Percentiles rank a stretch among this genome's conserved stretches.
Conservation (phyloP, 805 yeast genomes). For the Ogataea thermomethanolica region DNA sequence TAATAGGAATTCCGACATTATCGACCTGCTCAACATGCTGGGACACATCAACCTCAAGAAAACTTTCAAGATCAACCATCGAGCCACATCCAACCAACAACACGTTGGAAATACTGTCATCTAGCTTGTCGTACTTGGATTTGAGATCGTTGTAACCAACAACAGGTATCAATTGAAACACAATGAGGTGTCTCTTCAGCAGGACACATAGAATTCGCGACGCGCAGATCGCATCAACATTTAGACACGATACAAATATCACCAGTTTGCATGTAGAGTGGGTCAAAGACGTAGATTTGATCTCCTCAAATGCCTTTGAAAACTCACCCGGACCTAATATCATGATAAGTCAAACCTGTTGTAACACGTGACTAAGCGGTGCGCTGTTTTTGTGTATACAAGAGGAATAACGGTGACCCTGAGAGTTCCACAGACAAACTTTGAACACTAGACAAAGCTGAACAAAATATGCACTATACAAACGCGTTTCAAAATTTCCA, state of each 20-base stretch:
- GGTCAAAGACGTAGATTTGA: constrained; percentile 69
- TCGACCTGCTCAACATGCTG: constrained; percentile 41
- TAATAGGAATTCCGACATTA: constrained; percentile 16
- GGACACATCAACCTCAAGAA: constrained; percentile 59
- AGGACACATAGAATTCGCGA: constrained; percentile 69
- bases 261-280: constrained; percentile 91
- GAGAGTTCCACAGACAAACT: too few species aligned
- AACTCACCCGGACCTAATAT: constrained; percentile 70
- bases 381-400: neutral
- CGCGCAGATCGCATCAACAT: constrained; percentile 89
- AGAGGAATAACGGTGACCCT: neutral
- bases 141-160: constrained; percentile 84
- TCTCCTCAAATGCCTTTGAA: constrained; percentile 60
- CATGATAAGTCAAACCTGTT: constrained; percentile 44
- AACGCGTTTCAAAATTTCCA: constrained; percentile 7
- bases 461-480: neutral
- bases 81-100: constrained; percentile 92
- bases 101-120: constrained; percentile 71
- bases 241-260: constrained; percentile 84
- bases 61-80: constrained; percentile 76
- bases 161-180: constrained; percentile 86
- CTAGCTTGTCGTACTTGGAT: constrained; percentile 58
- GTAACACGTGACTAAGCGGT: neutral
- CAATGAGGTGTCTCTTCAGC: constrained; percentile 77
- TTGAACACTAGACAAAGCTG: neutral